These are phyloP conservation scores for Ophiocordyceps polyrhachis-furcata DNA, from an alignment of 2,329 filamentous ascomycete species.

Conservation along the genomic window DNA sequence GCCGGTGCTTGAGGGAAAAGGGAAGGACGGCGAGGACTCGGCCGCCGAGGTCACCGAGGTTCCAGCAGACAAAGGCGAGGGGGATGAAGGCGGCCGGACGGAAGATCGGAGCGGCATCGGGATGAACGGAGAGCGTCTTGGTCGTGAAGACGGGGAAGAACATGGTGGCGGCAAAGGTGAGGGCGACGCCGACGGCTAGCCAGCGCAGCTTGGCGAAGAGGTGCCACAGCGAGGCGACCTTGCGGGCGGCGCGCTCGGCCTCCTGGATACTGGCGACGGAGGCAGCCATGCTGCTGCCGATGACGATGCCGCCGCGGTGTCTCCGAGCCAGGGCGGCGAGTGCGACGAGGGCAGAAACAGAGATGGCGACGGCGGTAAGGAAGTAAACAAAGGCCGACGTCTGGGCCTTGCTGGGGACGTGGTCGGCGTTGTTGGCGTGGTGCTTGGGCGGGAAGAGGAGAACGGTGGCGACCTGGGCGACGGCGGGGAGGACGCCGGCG, in stretches of 20 bases:
- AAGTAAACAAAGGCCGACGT: conserved; percentile 78
- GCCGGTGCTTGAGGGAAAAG: conserved; percentile 39
- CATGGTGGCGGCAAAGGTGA: conserved; percentile 78
- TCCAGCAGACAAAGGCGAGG: conserved; percentile 84
- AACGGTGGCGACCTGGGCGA: conserved; percentile 74
- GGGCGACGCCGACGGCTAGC: conserved; percentile 56
- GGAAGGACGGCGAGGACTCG: conserved; percentile 46
- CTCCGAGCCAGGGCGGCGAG: conserved; percentile 56
- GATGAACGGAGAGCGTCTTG: conserved; percentile 32
- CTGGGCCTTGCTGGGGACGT: conserved; percentile 7
- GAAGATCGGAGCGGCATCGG: conserved; percentile 35
- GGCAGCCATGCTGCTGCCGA: conserved; percentile 27
- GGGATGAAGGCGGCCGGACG: conserved; percentile 69
- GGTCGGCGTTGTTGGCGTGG: conserved; percentile 6
- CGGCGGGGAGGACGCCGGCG: conserved; percentile 72
- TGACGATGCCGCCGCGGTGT: conserved; percentile 33
- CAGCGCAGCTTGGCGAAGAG: conserved; percentile 66
- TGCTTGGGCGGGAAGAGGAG: conserved; percentile 30
- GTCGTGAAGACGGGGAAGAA: conserved; percentile 84
- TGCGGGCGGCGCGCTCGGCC: conserved; percentile 31
- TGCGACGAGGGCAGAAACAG: conserved; percentile 46
- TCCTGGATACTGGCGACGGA: conserved; percentile 32
- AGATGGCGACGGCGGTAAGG: conserved; percentile 66
- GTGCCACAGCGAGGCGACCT: conserved; percentile 33
- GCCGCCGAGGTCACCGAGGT: conserved; percentile 66